Conservation (phyloP, 305 asterid genomes). For the Plantago coronopus region DNA sequence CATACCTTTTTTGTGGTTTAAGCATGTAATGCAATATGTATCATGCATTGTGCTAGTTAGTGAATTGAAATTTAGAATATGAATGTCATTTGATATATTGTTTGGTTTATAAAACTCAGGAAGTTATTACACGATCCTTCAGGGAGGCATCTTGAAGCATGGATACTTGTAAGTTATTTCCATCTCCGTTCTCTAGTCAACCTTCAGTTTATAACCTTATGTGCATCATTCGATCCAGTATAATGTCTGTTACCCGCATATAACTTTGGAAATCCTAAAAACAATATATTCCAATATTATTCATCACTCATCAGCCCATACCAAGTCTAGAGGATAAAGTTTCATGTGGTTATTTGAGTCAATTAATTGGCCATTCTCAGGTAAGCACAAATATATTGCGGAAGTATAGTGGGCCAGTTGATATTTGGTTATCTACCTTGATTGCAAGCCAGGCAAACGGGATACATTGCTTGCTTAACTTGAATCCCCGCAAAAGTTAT, state of each 20-base stretch:
- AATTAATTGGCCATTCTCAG: constrained; percentile 32
- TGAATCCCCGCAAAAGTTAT: constrained; percentile 51
- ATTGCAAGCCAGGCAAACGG: constrained; percentile 29
- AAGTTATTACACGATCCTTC: constrained; percentile 37
- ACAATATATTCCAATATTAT: background rate
- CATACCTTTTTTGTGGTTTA: background rate
- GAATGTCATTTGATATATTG: constrained; percentile 11
- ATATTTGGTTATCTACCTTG: constrained; percentile 66
- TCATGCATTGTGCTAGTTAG: constrained; percentile 5
- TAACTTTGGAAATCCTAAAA: constrained; percentile 3
- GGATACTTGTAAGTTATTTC: constrained; percentile 77
- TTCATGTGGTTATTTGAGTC: background rate
- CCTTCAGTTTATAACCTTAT: background rate
- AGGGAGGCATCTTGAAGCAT: constrained; percentile 49
- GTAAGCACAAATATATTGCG: constrained; percentile 66
- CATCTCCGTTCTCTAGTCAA: constrained; percentile 15
- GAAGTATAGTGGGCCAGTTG: constrained; percentile 76
- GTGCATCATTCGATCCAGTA: background rate
- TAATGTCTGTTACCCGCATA: background rate
- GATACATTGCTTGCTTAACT: constrained; percentile 56
- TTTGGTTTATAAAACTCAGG: constrained; percentile 39
- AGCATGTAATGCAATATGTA: constrained; percentile 5
- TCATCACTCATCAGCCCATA: too few relatives aligned
- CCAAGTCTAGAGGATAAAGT: background rate
- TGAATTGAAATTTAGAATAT: constrained; percentile 5